Base-by-base conservation (phyloP, 1,284 basidiomycete species). In the Pholiota adiposa region DNA sequence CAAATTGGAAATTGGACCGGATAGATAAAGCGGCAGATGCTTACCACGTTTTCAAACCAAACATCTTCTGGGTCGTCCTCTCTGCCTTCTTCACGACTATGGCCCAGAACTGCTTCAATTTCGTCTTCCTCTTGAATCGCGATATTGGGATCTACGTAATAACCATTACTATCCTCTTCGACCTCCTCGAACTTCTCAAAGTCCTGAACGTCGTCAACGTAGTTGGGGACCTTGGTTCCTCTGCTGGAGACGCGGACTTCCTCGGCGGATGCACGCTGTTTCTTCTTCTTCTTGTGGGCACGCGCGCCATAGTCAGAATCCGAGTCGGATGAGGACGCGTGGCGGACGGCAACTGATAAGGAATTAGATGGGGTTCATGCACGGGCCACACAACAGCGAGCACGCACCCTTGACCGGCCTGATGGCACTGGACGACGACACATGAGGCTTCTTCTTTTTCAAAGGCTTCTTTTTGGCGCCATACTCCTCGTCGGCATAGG, bases 291-390 rank as follows among this genome's bases (percentile, higher is more conserved):
- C 79, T 93, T 94, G 80, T 93, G 91, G 41, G 91, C 86, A 62
- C 92, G 90, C 33, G 88, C 82, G 36, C 90, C 93, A 70, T 96
- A 96, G 69, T 96, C 93, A 11, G 93, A 95, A 72, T 94, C 93
- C 3, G 93, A 94, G 72, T 92, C 90, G 46, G 89, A 89, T 58
- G 77, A 81, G 62, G 79, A 80, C 51, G 77, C 77, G 62, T 79
- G 80, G 60, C 84, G 83, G 61, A 79, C 71, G 53, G 79, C 69
- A 59, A 78, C 80, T 85, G 72, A 57, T 63, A 62, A 63, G 65
- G 66, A 62, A 61, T 50, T 58, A 71, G 60, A 54, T 58, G 51
- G 46, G 59, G 19, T 33, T 36, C 19, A 43, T 54, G 54, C 40
- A 53, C 14, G 53, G 25, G 33, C 56, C 21, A 31, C 53, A 46